Conservation (phyloP, 1,139 yeast species). For the Lodderomyces parapsilosis region DNA sequence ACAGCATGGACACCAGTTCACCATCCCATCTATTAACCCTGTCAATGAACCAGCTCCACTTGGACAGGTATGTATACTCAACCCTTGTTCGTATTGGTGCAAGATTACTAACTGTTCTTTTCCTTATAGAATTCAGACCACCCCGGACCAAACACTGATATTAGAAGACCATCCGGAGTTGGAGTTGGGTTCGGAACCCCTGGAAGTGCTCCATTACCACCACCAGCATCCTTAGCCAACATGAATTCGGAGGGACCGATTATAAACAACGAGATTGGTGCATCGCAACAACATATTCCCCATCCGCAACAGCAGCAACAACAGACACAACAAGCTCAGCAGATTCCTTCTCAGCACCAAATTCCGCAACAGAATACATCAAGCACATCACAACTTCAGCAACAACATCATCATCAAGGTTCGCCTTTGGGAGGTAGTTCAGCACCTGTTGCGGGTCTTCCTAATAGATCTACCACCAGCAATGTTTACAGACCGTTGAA, state of each 20-base stretch:
- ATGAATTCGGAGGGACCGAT: conserved; percentile 6
- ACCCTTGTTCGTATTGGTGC: not conserved
- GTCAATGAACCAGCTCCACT: conserved; percentile 24
- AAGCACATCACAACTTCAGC: conserved; percentile 1
- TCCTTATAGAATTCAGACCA: conserved; percentile 17
- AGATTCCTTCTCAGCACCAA: conserved; percentile 8
- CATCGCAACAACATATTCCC: not conserved
- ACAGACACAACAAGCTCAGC: conserved; percentile 13
- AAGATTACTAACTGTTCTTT: conserved; percentile 13
- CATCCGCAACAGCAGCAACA: conserved; percentile 2
- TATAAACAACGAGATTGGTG: conserved; percentile 1
- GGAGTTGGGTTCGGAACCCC: conserved; percentile 17
- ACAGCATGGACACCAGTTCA: conserved; percentile 42
- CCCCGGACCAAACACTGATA: conserved; percentile 23
- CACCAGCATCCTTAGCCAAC: conserved; percentile 21
- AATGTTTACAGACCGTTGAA: conserved; percentile 80
- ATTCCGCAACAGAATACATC: conserved; percentile 10
- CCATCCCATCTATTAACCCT: conserved; percentile 46
- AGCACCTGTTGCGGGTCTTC: conserved; percentile 28
- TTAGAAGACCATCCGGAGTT: conserved; percentile 27
- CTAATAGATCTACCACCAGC: conserved; percentile 45
- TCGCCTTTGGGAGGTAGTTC: not conserved
- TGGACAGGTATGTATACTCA: conserved; percentile 26
- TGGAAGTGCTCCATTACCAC: conserved; percentile 23
- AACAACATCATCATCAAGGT: conserved; percentile 10